phyloP scores from a whole-genome alignment of 2,329 filamentous ascomycete genomes.

The Fragosphaeria purpurea region DNA sequence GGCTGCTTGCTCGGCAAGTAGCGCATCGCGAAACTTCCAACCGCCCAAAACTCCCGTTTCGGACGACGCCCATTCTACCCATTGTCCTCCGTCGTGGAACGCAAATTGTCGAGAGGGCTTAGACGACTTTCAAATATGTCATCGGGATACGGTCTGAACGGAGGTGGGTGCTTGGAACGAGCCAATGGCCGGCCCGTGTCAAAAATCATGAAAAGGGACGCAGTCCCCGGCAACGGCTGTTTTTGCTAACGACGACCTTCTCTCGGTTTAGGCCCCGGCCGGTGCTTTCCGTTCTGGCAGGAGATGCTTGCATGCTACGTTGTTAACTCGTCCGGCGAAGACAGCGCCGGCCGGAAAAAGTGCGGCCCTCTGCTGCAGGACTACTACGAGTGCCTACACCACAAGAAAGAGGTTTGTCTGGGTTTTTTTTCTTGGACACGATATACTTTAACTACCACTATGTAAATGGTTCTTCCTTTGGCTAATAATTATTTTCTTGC shows the following conservation, averaged over 20 bases:
- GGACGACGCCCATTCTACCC: not conserved
- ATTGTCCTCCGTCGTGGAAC: not conserved
- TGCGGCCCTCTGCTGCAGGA: conserved; percentile 81
- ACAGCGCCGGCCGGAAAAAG: conserved; percentile 74
- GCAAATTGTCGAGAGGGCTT: not conserved
- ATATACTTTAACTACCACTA: not conserved
- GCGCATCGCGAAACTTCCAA: conserved; percentile 4
- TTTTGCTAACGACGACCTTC: conserved; percentile 1
- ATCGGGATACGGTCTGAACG: conserved; percentile 72
- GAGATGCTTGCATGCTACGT: conserved; percentile 98
- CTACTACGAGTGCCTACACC: conserved; percentile 97
- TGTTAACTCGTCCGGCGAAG: conserved; percentile 74
- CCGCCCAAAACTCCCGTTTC: not conserved
- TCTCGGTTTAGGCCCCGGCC: conserved; percentile 42
- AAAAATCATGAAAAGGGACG: too few relatives aligned
- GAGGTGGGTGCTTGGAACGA: conserved; percentile 46
- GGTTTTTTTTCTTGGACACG: not conserved
- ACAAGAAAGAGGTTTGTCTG: conserved; percentile 82
- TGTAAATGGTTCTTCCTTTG: conserved; percentile 26
- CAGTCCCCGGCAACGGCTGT: too few relatives aligned
- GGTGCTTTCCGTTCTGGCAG: conserved; percentile 99
- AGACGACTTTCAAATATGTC: conserved; percentile 43
- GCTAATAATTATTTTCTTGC: conserved; percentile 6
- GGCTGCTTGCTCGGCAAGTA: conserved; percentile 1
- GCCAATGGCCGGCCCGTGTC: conserved; percentile 1